Evolutionary conservation across 768 basidiomycete species (phyloP).

Genomic region (Leccinum broughii): DNA sequence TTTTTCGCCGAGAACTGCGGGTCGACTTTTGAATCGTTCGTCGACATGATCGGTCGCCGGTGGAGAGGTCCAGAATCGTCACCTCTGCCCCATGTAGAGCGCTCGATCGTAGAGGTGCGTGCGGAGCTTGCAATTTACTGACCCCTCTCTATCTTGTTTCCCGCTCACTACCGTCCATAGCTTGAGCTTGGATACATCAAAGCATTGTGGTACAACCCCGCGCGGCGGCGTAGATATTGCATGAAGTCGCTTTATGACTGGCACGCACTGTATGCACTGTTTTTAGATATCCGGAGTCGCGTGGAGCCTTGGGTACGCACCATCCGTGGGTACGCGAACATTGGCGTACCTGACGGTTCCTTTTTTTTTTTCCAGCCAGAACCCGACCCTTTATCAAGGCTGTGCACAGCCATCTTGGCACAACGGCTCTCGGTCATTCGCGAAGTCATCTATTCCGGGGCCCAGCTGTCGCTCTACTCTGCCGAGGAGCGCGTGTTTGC

Average conservation of each 20-base stretch:
- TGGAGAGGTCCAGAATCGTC: constrained; percentile 39
- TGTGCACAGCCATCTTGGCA: constrained; percentile 42
- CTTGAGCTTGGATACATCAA: constrained; percentile 57
- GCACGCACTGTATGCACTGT: constrained; percentile 60
- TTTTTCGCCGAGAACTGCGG: constrained; percentile 68
- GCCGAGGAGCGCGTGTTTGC: constrained; percentile 68
- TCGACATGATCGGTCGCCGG: constrained; percentile 37
- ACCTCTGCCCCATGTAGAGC: constrained; percentile 44
- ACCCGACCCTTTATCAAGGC: constrained; percentile 28
- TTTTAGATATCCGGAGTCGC: constrained; percentile 28
- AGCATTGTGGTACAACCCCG: constrained; percentile 67
- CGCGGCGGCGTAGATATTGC: constrained; percentile 63
- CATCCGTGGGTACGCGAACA: neutral
- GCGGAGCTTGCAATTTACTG: neutral
- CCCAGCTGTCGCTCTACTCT: constrained; percentile 73
- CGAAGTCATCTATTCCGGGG: constrained; percentile 73
- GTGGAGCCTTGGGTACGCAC: constrained; percentile 22
- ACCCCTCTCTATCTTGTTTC: neutral
- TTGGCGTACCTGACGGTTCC: constrained; percentile 4
- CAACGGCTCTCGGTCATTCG: constrained; percentile 61
- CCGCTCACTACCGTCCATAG: constrained; percentile 36
- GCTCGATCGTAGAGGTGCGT: constrained; percentile 38
- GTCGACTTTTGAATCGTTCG: constrained; percentile 49
- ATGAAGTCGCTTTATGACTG: constrained; percentile 65
- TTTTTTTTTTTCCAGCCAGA: constrained; percentile 17